A percentile compares a stretch with the other conserved stretches of the same genome.
Conservation (phyloP, 768 basidiomycete species). For the Mrakia gelida region DNA sequence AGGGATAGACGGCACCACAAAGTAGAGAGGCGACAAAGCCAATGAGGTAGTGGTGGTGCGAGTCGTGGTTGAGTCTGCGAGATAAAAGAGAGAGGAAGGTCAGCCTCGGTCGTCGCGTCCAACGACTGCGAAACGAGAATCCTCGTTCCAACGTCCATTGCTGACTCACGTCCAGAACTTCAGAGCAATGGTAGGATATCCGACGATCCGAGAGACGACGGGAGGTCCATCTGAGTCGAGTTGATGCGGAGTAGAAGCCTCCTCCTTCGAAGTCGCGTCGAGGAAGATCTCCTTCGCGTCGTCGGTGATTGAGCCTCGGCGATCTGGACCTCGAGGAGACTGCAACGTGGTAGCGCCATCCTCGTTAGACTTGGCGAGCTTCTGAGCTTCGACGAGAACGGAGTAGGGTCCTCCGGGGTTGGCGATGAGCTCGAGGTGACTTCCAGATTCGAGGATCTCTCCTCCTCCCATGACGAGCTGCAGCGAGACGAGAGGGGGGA, state of each 20-base stretch:
- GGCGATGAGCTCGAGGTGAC: conserved; percentile 62
- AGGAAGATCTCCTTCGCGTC: too few relatives aligned
- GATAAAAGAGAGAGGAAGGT: neutral
- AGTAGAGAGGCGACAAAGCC: conserved; percentile 37
- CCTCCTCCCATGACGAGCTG: conserved; percentile 87
- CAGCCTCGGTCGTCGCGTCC: neutral
- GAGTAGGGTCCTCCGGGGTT: conserved; percentile 41
- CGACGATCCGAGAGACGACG: neutral
- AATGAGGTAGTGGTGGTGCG: conserved; percentile 10
- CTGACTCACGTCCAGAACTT: conserved; percentile 4
- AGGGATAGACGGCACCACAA: conserved; percentile 41
- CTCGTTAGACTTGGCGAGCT: conserved; percentile 32
- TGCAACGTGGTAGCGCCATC: too few relatives aligned
- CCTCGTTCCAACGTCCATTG: neutral
- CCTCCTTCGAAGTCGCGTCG: too few relatives aligned
- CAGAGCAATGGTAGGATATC: neutral
- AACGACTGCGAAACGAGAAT: too few relatives aligned
- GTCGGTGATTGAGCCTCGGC: too few relatives aligned
- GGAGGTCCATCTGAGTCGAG: too few relatives aligned
- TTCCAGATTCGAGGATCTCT: conserved; percentile 71
- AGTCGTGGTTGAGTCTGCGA: conserved; percentile 17
- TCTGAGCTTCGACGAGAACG: conserved; percentile 42
- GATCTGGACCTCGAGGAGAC: too few relatives aligned
- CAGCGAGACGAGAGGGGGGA: conserved; percentile 41
- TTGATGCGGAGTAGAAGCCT: too few relatives aligned